These are phyloP conservation scores for Petunia hybrid DNA, from an alignment of 305 asterid genomes.

Conservation along the genomic window DNA sequence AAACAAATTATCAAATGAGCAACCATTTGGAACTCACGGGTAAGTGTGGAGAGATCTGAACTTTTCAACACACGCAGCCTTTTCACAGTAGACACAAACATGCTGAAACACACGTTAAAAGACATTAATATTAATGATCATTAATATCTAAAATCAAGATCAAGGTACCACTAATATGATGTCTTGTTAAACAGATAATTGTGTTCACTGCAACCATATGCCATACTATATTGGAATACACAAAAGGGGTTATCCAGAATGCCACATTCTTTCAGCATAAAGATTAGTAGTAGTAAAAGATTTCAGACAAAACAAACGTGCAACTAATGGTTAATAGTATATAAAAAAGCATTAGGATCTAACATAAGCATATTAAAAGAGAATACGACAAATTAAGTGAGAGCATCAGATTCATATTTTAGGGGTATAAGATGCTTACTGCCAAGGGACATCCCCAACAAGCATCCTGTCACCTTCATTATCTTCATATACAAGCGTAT, in stretches of 20 bases:
- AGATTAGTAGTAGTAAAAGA: neutral
- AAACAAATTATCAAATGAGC: neutral
- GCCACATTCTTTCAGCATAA: neutral
- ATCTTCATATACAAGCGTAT: slow-evolving; percentile 94
- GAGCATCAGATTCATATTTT: slow-evolving; percentile 40
- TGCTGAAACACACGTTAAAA: slow-evolving; percentile 53
- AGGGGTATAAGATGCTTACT: slow-evolving; percentile 64
- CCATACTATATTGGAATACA: neutral
- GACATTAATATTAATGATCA: neutral
- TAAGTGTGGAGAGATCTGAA: slow-evolving; percentile 69
- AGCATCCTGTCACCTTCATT: slow-evolving; percentile 98
- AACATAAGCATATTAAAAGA: slow-evolving; percentile 27
- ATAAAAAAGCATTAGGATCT: slow-evolving; percentile 7
- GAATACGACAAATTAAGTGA: slow-evolving; percentile 35
- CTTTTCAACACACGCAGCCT: slow-evolving; percentile 90
- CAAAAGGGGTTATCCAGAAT: neutral
- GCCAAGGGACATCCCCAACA: slow-evolving; percentile 98
- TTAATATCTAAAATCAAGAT: neutral
- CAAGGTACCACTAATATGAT: neutral
- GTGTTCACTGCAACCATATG: neutral
- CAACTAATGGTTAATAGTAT: neutral
- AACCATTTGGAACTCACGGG: slow-evolving; percentile 56
- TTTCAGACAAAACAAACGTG: neutral
- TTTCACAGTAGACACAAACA: slow-evolving; percentile 84
- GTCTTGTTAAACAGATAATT: neutral